Evolutionary conservation across 768 basidiomycete genomes (phyloP).

Genomic region (Termitomyces titanicus): DNA sequence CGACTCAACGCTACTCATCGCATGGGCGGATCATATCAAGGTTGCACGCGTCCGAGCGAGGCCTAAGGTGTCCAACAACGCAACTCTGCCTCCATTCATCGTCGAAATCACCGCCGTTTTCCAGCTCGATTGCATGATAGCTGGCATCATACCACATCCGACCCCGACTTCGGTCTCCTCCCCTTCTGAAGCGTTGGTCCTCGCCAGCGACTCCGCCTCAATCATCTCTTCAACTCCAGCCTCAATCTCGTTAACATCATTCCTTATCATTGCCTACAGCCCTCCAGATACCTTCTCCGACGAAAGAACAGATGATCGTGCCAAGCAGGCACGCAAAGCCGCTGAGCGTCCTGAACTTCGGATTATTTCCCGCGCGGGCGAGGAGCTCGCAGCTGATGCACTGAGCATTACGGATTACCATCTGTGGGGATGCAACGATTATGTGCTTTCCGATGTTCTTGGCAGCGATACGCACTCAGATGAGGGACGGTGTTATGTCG

Average conservation of each 20-base stretch:
- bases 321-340: slow-evolving; percentile 73
- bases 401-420: slow-evolving; percentile 77
- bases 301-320: slow-evolving; percentile 70
- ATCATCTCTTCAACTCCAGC: slow-evolving; percentile 14
- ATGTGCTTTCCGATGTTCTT: slow-evolving; percentile 57
- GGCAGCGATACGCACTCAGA: slow-evolving; percentile 24
- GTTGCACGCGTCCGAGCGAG: slow-evolving; percentile 76
- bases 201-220: slow-evolving; percentile 10
- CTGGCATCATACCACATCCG: slow-evolving; percentile 83
- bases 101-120: slow-evolving; percentile 92
- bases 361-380: slow-evolving; percentile 84
- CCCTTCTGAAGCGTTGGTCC: slow-evolving; percentile 14
- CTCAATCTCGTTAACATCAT: slow-evolving; percentile 51
- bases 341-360: slow-evolving; percentile 94
- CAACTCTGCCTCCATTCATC: slow-evolving; percentile 51
- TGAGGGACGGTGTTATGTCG: slow-evolving; percentile 64
- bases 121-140: slow-evolving; percentile 92
- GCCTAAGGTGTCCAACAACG: slow-evolving; percentile 39
- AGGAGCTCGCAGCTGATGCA: slow-evolving; percentile 84
- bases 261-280: slow-evolving; percentile 85
- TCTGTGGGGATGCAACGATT: slow-evolving; percentile 90
- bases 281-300: slow-evolving; percentile 72
- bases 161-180: slow-evolving; percentile 27
- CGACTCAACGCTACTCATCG: slow-evolving; percentile 84
- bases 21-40: slow-evolving; percentile 93